Percentiles rank a stretch among this genome's conserved stretches.
phyloP scores from a whole-genome alignment of 179 eudicot species.

The Actinidia polygama region DNA sequence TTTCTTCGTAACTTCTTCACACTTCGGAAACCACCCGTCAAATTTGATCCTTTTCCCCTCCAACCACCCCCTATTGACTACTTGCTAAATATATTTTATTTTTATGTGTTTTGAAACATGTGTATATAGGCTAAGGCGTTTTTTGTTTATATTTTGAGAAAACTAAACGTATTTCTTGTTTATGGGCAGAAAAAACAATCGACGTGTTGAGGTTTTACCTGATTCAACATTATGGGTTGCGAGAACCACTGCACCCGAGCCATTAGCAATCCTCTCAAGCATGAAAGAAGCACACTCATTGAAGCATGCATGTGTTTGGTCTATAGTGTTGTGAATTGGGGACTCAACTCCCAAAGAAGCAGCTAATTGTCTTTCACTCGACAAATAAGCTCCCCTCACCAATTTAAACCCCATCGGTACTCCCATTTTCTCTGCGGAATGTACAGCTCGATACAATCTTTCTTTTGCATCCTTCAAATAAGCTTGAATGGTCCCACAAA shows the following conservation, averaged over 20 bases:
- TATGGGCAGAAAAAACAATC: background rate
- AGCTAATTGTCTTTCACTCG: conserved; percentile 70
- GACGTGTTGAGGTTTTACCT: conserved; percentile 40
- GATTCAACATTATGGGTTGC: conserved; percentile 92
- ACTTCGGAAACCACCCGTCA: no score
- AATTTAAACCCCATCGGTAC: conserved; percentile 81
- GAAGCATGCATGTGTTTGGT: conserved; percentile 75
- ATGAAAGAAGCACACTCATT: conserved; percentile 75
- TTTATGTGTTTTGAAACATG: no score
- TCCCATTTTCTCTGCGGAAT: conserved; percentile 69
- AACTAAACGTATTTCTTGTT: background rate
- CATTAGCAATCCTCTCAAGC: conserved; percentile 66
- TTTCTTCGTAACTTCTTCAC: no score
- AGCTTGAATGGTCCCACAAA: conserved; percentile 78
- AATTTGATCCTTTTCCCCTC: no score
- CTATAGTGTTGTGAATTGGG: conserved; percentile 69
- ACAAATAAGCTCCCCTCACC: conserved; percentile 95
- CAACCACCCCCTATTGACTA: no score
- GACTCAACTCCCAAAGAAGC: conserved; percentile 66
- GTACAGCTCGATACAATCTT: conserved; percentile 46
- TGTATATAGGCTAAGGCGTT: no score
- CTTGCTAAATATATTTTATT: no score
- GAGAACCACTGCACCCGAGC: conserved; percentile 69
- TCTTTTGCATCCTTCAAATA: conserved; percentile 85
- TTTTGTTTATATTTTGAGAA: no score